These are phyloP conservation scores for Taxillus chinensis DNA, from an alignment of 164 flowering plant genomes.

Conservation along the genomic window DNA sequence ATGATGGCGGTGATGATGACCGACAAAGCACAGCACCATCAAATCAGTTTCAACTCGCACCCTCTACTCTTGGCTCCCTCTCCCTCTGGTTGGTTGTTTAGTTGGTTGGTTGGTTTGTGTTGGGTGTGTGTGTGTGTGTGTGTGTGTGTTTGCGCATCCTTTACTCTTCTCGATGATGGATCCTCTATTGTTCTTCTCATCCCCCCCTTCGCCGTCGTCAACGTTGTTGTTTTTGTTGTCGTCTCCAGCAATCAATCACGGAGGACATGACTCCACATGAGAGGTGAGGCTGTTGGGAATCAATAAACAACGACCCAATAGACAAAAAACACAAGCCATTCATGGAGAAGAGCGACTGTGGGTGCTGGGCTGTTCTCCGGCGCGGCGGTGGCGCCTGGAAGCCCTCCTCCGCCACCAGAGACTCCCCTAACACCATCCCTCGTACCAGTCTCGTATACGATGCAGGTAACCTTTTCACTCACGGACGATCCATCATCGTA, in stretches of 20 bases:
- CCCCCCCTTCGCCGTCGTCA: neutral
- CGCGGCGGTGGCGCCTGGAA: constrained; percentile 40
- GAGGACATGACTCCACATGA: constrained; percentile 14
- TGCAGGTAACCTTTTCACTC: constrained; percentile 34
- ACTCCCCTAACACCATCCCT: constrained; percentile 54
- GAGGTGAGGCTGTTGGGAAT: constrained; percentile 1
- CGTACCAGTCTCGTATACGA: constrained; percentile 80
- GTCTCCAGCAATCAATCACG: constrained; percentile 5
- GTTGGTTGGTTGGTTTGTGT: too few relatives aligned
- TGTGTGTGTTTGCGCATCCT: neutral
- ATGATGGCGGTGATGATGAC: constrained; percentile 54
- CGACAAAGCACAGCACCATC: constrained; percentile 33
- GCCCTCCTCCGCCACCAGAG: constrained; percentile 47
- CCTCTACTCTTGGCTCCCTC: constrained; percentile 8
- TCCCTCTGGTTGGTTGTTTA: constrained; percentile 1
- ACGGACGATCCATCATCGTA: neutral
- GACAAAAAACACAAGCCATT: too few relatives aligned
- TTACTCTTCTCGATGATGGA: constrained; percentile 7
- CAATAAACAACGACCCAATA: neutral
- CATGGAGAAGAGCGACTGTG: constrained; percentile 44
- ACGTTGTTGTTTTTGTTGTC: neutral
- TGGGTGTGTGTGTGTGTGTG: too few relatives aligned
- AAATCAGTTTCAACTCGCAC: constrained; percentile 5
- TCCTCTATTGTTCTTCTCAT: constrained; percentile 1
- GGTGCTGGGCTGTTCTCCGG: constrained; percentile 67